Evolutionary conservation across 768 basidiomycete genomes (phyloP).

Genomic region (Lactarius sanguifluus): DNA sequence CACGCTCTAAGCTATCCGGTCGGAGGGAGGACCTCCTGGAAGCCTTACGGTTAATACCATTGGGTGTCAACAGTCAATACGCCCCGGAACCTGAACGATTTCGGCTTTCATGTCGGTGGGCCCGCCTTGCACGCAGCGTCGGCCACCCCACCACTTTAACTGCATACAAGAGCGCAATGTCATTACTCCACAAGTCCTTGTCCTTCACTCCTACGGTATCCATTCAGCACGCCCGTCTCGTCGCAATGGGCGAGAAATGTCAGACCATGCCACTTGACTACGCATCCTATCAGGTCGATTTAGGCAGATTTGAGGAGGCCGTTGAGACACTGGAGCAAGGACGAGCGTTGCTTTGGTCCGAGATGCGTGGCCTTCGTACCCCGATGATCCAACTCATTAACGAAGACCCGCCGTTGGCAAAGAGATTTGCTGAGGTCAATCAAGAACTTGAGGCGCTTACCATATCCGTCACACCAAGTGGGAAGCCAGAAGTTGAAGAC

Average conservation of each 20-base stretch:
- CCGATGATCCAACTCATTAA: background rate
- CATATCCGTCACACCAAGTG: background rate
- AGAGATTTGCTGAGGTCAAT: background rate
- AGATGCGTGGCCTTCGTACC: conserved; percentile 11
- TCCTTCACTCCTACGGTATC: background rate
- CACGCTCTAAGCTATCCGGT: background rate
- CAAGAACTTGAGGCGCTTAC: background rate
- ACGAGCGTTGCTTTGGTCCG: conserved; percentile 13
- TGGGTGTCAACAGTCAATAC: background rate
- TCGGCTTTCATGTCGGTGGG: background rate
- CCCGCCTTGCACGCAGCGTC: background rate
- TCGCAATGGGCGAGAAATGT: background rate
- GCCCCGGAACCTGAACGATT: background rate
- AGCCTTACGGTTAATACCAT: background rate
- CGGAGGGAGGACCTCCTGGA: background rate
- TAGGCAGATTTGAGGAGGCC: conserved; percentile 9
- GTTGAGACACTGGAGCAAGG: conserved; percentile 18
- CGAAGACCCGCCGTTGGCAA: background rate
- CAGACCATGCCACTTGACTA: conserved; percentile 1
- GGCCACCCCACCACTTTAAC: background rate
- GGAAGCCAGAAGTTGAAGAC: background rate
- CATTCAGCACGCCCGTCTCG: background rate
- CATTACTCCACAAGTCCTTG: background rate
- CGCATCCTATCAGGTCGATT: conserved; percentile 5
- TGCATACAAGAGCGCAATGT: background rate